A percentile compares a stretch with the other conserved stretches of the same genome.
phyloP scores from a whole-genome alignment of 345 rosid species.

The Acer campestre region DNA sequence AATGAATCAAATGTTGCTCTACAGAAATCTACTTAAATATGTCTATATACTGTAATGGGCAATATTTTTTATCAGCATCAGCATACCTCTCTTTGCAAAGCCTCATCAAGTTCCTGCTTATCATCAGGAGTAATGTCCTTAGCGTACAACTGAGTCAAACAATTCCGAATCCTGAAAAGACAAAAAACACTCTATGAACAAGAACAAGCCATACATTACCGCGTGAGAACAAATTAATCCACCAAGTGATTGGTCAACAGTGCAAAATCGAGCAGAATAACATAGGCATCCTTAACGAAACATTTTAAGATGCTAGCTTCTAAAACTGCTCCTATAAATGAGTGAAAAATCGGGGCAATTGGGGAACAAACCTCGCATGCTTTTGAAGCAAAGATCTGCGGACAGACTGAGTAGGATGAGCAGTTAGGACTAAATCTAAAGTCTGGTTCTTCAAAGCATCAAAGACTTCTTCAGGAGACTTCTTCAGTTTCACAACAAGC shows the following conservation, averaged over 20 bases:
- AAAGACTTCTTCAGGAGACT: constrained; percentile 88
- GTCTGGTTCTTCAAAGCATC: constrained; percentile 98
- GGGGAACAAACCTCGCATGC: constrained; percentile 73
- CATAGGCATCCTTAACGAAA: background rate
- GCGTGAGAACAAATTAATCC: background rate
- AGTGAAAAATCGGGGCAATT: background rate
- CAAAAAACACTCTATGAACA: background rate
- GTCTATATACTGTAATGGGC: background rate
- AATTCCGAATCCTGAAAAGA: constrained; percentile 69
- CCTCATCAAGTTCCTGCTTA: constrained; percentile 98
- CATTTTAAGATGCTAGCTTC: background rate
- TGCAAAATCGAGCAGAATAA: background rate
- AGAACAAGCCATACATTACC: constrained; percentile 12
- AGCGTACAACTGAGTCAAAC: constrained; percentile 88
- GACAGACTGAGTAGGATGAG: constrained; percentile 98
- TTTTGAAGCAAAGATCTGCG: constrained; percentile 96
- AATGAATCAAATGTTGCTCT: background rate
- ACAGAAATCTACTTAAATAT: background rate
- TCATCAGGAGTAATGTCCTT: constrained; percentile 97
- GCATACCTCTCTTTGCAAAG: constrained; percentile 89
- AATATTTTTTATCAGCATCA: background rate
- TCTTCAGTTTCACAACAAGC: constrained; percentile 71
- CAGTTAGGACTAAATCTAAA: constrained; percentile 92
- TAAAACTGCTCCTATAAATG: background rate
- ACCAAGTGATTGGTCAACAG: background rate